Evolutionary conservation across 192 early-diverging fungal species (phyloP).

Genomic region (Linnemannia exigua): DNA sequence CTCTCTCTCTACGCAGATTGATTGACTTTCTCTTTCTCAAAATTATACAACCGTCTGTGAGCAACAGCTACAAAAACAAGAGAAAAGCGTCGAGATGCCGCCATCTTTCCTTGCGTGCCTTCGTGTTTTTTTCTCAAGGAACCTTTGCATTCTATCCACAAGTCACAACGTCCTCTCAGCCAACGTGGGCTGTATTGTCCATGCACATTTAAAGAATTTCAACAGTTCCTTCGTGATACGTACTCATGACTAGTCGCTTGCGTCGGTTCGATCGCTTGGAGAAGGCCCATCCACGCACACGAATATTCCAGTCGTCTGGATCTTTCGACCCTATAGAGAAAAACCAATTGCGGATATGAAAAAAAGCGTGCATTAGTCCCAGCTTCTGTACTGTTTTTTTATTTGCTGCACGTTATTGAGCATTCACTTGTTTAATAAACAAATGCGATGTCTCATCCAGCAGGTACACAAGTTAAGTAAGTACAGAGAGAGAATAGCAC

Average conservation of each 20-base stretch:
- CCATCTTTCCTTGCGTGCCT: not conserved
- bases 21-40: not conserved
- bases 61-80: not conserved
- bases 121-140: not conserved
- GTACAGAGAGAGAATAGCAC: not conserved
- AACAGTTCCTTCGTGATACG: conserved; percentile 1
- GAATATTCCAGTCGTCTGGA: conserved; percentile 56
- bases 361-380: not conserved
- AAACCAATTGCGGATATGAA: not conserved
- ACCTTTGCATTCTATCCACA: not conserved
- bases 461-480: too few relatives aligned
- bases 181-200: not conserved
- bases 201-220: not conserved
- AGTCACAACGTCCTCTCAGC: not conserved
- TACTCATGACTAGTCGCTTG: conserved; percentile 57
- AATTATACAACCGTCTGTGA: not conserved
- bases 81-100: not conserved
- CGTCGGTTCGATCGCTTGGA: conserved; percentile 50
- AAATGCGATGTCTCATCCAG: not conserved
- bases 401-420: not conserved
- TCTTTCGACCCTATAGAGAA: conserved; percentile 31
- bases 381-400: not conserved
- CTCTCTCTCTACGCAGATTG: too few relatives aligned
- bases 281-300: conserved; percentile 63
- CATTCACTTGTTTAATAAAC: not conserved